Evolutionary conservation across 371 early-diverging fungal genomes (phyloP).

Genomic region (Rhizopus sp.): DNA sequence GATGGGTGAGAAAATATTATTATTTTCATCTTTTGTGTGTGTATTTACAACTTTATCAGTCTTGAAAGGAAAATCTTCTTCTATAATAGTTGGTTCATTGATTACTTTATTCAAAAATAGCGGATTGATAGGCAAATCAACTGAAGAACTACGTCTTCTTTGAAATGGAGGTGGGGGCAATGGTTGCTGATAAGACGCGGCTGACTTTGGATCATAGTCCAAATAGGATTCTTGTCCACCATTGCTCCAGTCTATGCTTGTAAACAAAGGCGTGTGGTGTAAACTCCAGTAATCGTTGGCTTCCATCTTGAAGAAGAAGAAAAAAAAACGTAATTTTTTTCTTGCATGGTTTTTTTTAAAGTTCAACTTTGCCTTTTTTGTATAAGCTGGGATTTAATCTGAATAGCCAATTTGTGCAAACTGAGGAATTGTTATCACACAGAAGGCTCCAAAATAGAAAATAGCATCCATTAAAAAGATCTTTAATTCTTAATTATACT

Average conservation of each 20-base stretch:
- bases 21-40: neutral
- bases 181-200: slow-evolving; percentile 9
- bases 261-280: slow-evolving; percentile 24
- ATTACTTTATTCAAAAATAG: slow-evolving; percentile 17
- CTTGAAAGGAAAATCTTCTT: slow-evolving; percentile 16
- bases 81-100: slow-evolving; percentile 19
- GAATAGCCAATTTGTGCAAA: no score
- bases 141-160: slow-evolving; percentile 33
- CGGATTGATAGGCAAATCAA: slow-evolving; percentile 32
- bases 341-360: slow-evolving; percentile 5
- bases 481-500: no score
- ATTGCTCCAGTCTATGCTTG: slow-evolving; percentile 24
- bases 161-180: slow-evolving; percentile 25
- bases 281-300: slow-evolving; percentile 20
- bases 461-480: no score
- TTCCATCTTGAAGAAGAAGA: slow-evolving; percentile 18
- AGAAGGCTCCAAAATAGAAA: no score
- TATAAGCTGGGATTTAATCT: neutral
- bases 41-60: neutral
- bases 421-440: no score
- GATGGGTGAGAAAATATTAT: neutral
- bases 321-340: neutral
- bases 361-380: slow-evolving; percentile 6
- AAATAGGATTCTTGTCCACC: slow-evolving; percentile 2
- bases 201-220: slow-evolving; percentile 1